Evolutionary conservation across 2,329 filamentous ascomycete genomes (phyloP), one percentile per base, ranked within the genome.

Genomic region (Anisogramma anomala): DNA sequence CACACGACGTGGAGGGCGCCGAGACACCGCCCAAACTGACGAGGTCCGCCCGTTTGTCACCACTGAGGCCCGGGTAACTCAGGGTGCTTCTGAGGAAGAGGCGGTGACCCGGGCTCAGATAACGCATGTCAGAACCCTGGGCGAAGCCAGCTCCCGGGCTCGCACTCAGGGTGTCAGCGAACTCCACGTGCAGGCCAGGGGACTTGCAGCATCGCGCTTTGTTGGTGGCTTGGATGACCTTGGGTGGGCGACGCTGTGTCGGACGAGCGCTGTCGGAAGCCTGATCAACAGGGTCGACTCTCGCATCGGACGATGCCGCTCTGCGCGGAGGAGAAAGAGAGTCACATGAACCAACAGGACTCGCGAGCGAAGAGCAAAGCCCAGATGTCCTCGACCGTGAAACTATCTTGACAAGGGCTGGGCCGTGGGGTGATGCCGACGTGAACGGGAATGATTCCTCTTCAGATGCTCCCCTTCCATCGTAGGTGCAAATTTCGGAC

Each of bases 401-500:
- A 1, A 4, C 14, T 7, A n/a, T n/a, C n/a, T n/a, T n/a, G n/a
- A 17, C 3, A 8, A 9, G 11, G 20, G 7, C n/a, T 10, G 19
- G 3, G 2, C 6, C 18, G 14, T 6, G 6, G n/a, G 28, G 15
- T 3, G 22, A 32, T 2, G n/a, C 28, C 3, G n/a, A 4, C 7
- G 10, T 6, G 3, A 17, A 38, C 3, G 17, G 25, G 28, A 22
- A 28, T 2, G 14, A 6, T 13, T 33, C 34, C 9, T 42, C 22
- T 1, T 38, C 34, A 23, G 28, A 22, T 13, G 25, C 28, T 20
- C 30, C 40, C 17, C 33, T 42, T 3, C 36, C 31, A 20, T 28
- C 40, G n/a, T 33, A 26, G 1, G 33, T 27, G 33, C 13, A 32
- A 2, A 42, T 33, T 6, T 38, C 40, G 11, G 40, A 38, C n/a